Evolutionary conservation across 495 filamentous ascomycete genomes (phyloP), one percentile per base, ranked within the genome.

Genomic region (Penicillium waksmanii): DNA sequence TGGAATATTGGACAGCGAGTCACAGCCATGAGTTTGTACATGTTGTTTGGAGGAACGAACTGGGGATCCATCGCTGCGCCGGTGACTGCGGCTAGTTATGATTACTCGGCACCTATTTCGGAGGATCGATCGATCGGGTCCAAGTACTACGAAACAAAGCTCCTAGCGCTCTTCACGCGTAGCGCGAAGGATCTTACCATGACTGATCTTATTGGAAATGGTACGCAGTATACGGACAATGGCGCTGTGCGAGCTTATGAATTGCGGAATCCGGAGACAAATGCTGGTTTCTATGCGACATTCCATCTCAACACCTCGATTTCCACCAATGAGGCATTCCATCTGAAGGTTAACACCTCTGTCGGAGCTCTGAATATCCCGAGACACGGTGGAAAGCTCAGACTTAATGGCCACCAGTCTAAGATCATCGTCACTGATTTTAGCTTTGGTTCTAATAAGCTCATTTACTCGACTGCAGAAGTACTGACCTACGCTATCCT

Each of bases 401-500:
- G 76, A 7, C 74, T 87, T 17, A 85, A 85, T 63, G 85, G 85
- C 4, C 78, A 83, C 21, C 80, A 85, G 53, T 79, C 83, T 11
- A 87, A 87, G 71, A 86, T 87, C 38, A 53, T 85, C 21, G 79
- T 85, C 5, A 86, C 84, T 0, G 85, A 87, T 60, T 87, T 84
- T 58, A 66, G 54, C 3, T 77, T 87, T 34, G 83, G 80, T 1
- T 65, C 68, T 9, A 65, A 80, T 44, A 83, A 66, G 13, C 64
- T 87, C 9, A 72, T 86, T 1, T 87, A 87, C 64, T 85, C 84
- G 2, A 86, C 85, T 5, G 82, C 84, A 0, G 85, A 87, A 50
- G 73, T 87, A 10, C 61, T 86, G 13, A 85, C 83, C 5, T 81
- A 82, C 48, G 67, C 78, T 0, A 62, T 78, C 5, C 71, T 83